These are phyloP conservation scores for Nematodospora anomalae DNA, from an alignment of 1,139 yeast genomes.

Conservation along the genomic window DNA sequence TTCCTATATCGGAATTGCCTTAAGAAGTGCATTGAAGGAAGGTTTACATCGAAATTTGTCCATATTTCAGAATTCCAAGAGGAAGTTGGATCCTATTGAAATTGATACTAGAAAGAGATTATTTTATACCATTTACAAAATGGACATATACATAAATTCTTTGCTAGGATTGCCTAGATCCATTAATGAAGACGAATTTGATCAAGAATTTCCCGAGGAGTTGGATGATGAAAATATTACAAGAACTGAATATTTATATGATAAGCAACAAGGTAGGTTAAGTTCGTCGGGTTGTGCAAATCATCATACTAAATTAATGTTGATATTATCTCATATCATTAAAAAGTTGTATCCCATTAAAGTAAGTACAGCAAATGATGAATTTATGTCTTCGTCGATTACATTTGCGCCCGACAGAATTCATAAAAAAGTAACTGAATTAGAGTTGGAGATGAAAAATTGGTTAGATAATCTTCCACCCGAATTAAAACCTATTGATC, in stretches of 20 bases:
- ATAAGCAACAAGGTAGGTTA: slow-evolving; percentile 44
- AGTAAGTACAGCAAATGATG: slow-evolving; percentile 16
- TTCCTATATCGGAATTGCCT: slow-evolving; percentile 88
- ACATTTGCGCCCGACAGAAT: slow-evolving; percentile 38
- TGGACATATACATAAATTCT: slow-evolving; percentile 89
- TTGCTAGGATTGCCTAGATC: slow-evolving; percentile 86
- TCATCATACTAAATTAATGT: slow-evolving; percentile 73
- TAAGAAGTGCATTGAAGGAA: slow-evolving; percentile 81
- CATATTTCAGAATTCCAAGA: slow-evolving; percentile 46
- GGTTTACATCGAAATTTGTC: slow-evolving; percentile 81
- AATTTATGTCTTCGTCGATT: slow-evolving; percentile 9
- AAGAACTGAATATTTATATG: slow-evolving; percentile 49
- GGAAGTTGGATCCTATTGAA: slow-evolving; percentile 74
- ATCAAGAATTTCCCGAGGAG: slow-evolving; percentile 83
- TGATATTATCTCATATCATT: slow-evolving; percentile 45
- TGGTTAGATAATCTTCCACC: slow-evolving; percentile 78
- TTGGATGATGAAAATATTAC: slow-evolving; percentile 88
- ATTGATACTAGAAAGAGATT: slow-evolving; percentile 81
- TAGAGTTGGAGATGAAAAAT: slow-evolving; percentile 68
- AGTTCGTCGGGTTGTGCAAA: slow-evolving; percentile 84
- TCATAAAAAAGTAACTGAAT: slow-evolving; percentile 65
- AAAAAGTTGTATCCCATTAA: slow-evolving; percentile 47
- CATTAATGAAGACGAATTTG: slow-evolving; percentile 75
- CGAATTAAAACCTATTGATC: slow-evolving; percentile 75
- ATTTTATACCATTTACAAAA: slow-evolving; percentile 85